Percentiles rank a stretch among this genome's conserved stretches.
Evolutionary conservation across 116 monocot genomes (phyloP).

Genomic region (Trichopus zeylanicus): DNA sequence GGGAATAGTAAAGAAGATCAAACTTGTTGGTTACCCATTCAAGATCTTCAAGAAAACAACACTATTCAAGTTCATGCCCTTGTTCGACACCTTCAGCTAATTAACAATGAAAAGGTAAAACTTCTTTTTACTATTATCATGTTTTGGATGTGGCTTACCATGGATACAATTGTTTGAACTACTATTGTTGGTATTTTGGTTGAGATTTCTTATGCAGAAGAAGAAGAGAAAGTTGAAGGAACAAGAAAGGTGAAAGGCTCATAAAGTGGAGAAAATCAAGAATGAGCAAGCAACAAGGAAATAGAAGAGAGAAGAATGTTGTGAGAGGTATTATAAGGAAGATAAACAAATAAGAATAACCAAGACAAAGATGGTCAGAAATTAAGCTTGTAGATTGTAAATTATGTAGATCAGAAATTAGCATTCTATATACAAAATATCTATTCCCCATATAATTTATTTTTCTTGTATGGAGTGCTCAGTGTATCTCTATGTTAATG

Average conservation of each 20-base stretch:
- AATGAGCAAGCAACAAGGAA: slow-evolving; percentile 60
- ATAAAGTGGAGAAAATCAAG: slow-evolving; percentile 61
- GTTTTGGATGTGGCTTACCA: background rate
- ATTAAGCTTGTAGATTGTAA: no score
- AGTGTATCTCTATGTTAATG: no score
- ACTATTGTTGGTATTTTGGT: background rate
- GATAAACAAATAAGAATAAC: slow-evolving; percentile 52
- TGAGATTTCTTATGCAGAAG: no score
- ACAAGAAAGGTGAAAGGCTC: slow-evolving; percentile 53
- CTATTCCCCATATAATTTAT: no score
- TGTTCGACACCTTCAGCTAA: slow-evolving; percentile 59
- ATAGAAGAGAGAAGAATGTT: slow-evolving; percentile 70
- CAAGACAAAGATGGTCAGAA: slow-evolving; percentile 23
- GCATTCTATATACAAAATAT: no score
- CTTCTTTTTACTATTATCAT: background rate
- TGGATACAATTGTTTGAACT: background rate
- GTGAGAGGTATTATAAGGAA: slow-evolving; percentile 59
- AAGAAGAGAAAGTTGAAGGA: slow-evolving; percentile 72
- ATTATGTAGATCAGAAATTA: no score
- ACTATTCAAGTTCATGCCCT: slow-evolving; percentile 55
- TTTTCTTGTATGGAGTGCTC: no score
- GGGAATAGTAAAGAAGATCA: slow-evolving; percentile 88
- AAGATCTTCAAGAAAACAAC: slow-evolving; percentile 96
- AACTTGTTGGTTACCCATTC: slow-evolving; percentile 81
- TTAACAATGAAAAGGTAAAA: slow-evolving; percentile 79